These are phyloP conservation scores for Acanthamoeba culbertsoni DNA, from an alignment of 208 protist species.

Conservation along the genomic window DNA sequence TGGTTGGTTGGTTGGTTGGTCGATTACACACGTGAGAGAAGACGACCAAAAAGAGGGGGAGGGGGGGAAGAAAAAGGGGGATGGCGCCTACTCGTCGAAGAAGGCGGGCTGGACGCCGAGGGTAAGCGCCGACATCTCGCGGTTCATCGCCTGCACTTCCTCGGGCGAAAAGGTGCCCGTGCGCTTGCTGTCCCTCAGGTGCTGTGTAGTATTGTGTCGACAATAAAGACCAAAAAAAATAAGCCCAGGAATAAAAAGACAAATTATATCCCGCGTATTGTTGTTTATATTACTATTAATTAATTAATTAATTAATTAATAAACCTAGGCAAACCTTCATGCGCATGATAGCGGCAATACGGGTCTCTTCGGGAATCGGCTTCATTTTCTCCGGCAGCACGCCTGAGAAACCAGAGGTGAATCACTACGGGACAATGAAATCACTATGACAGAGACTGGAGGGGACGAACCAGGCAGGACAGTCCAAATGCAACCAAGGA, in stretches of 20 bases:
- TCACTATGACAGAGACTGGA: background rate
- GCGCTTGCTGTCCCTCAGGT: slow-evolving; percentile 43
- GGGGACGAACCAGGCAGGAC: background rate
- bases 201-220: background rate
- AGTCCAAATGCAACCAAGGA: background rate
- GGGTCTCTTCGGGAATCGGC: background rate
- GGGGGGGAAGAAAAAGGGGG: background rate
- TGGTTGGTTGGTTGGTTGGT: no score
- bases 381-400: background rate
- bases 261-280: no score
- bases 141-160: slow-evolving; percentile 43
- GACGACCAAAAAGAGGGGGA: no score
- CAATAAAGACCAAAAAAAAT: background rate
- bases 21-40: no score
- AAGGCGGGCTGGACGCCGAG: slow-evolving; percentile 45
- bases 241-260: background rate
- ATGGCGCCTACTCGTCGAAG: background rate
- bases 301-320: no score
- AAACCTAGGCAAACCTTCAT: background rate
- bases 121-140: slow-evolving; percentile 41
- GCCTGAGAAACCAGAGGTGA: background rate
- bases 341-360: slow-evolving; percentile 24
- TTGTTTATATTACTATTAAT: background rate
- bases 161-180: slow-evolving; percentile 7
- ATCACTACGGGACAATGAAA: background rate